Base-by-base conservation (phyloP, 2,329 filamentous ascomycete species). In the Leptographium radiaticola region DNA sequence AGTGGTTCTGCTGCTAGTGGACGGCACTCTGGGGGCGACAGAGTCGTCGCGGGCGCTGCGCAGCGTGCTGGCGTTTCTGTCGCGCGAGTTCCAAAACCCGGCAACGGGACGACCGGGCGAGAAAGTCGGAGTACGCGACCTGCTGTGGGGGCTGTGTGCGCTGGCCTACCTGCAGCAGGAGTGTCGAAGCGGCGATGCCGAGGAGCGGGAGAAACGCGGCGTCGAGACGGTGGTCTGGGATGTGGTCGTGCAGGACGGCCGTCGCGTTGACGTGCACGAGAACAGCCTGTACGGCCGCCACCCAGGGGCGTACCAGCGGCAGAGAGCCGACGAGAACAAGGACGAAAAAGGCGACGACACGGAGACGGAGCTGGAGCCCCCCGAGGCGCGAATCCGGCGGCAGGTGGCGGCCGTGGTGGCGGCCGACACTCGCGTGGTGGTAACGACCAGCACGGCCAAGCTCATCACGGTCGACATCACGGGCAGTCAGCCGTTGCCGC, bases 21-120 rank as follows among this genome's bases (percentile, higher is more conserved):
- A 86, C 61, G 77, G 81, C 58, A 75, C 84, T 42, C 77, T 85
- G 33, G 82, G 82, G 15, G 82, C 79, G 2, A 85, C 82, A n/a
- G 82, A 86, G 63, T 83, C 81, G 2, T 84, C 81, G 2, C 70
- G 81, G 43, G 81, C 82, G 12, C 82, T 85, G 55, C 79, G 81
- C 2, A 81, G 80, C 62, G 84, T 86, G 61, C 75, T 85, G 58
- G 77, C 77, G 1, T 68, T 85, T 36, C 75, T 85, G 48, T 74
- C 79, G 34, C 74, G 80, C 55, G 82, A 85, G 63, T 83, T 85
- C 55, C 75, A 76, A 52, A 81, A 83, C 55, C 79, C 81, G 0
- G 74, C 77, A 10, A 83, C 80, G 0, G 80, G 80, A 6, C 68
- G 71, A 3, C 70, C 74, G 47, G 79, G 79, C 10, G 81, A 84